Evolutionary conservation across 331 rosid genomes (phyloP), one percentile per base, ranked within the genome.

Genomic region (Quercus tomentella): DNA sequence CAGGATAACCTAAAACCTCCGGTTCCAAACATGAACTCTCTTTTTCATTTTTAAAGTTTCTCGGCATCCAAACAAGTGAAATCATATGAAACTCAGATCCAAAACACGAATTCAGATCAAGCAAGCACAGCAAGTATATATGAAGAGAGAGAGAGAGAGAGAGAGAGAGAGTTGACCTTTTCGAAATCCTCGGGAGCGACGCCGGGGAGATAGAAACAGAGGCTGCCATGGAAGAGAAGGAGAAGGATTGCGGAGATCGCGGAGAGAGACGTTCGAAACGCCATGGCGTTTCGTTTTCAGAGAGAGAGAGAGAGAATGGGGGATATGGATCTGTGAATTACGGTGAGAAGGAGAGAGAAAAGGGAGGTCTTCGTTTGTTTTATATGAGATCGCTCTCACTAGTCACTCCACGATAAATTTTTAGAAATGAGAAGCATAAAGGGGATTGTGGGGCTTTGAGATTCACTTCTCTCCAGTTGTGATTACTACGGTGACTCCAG

Each of bases 141-240:
- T 21, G 55, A 18, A 26, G 11, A 28, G 52, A 18, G 25, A 31
- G 69, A 62, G 67, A 25, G 25, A 31, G 69, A 62, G 67, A 25
- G 41, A 11, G 73, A 73, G 70, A 63, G 58, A 73, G 72, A 75
- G 79, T 82, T 73, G 69, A 95, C 99, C 97, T 91, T 89, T 17
- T 51, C 22, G 88, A 95, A 92, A 66, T 92, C 99, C 84, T 89
- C 93, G 0, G 97, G 99, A 31, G 99, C 99, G 57, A 95, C 99
- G 22, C 99, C 97, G 16, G 99, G 99, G 75, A 95, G 99, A 79
- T 95, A 95, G 88, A 95, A 95, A 73, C 83, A 88, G 87, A 69
- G 75, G 75, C 84, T 87, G 69, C 84, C 85, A 79, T 87, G 92
- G 82, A 91, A 16, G 79, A 95, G 85, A 52, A 84, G 63, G 31